Percentiles rank a stretch among this genome's conserved stretches.
Conservation (phyloP, 257 asterid genomes). For the Cordia subcordata region DNA sequence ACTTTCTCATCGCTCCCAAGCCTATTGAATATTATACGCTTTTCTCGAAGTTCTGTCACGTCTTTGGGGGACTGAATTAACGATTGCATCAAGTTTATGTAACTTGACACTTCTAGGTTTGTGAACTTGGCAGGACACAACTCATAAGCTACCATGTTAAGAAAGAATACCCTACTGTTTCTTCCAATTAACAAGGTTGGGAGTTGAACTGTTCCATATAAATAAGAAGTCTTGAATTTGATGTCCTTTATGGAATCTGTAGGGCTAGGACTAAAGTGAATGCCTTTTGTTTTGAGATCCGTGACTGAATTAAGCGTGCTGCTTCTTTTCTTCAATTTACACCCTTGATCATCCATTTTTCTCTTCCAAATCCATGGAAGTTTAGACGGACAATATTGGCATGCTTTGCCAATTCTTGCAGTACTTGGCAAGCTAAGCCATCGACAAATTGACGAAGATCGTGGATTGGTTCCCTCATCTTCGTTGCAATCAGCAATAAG, state of each 20-base stretch:
- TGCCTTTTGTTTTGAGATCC: constrained; percentile 34
- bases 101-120: not conserved
- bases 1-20: constrained; percentile 7
- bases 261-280: constrained; percentile 15
- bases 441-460: no score
- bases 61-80: not conserved
- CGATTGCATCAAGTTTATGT: constrained; percentile 5
- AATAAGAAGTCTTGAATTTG: constrained; percentile 13
- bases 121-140: not conserved
- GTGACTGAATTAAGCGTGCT: constrained; percentile 17
- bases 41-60: constrained; percentile 11
- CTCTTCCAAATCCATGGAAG: not conserved
- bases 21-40: not conserved
- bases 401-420: no score
- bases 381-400: not conserved
- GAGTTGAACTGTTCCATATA: constrained; percentile 19
- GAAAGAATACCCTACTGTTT: constrained; percentile 9
- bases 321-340: not conserved
- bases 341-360: not conserved
- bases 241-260: constrained; percentile 11
- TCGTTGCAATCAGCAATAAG: not conserved
- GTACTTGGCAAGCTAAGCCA: no score
- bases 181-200: constrained; percentile 11
- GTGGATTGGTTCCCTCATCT: not conserved
- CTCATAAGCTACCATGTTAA: constrained; percentile 34